Evolutionary conservation across 2,329 filamentous ascomycete species (phyloP).

Genomic region (Sclerotinia minor): DNA sequence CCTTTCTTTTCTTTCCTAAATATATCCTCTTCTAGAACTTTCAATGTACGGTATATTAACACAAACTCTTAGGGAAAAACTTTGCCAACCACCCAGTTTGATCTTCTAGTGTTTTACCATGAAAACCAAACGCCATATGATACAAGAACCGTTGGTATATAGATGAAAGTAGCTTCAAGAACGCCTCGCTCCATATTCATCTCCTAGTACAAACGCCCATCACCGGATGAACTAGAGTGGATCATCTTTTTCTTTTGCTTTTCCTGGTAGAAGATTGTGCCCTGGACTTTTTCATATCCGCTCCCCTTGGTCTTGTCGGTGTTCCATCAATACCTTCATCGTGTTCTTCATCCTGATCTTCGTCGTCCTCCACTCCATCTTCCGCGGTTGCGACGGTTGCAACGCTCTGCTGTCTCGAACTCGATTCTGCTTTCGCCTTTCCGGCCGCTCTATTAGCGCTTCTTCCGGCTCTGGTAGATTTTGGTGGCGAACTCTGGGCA

Average conservation of each 20-base stretch:
- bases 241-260: constrained; percentile 39
- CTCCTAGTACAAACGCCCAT: neutral
- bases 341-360: constrained; percentile 42
- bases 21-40: neutral
- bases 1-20: neutral
- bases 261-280: constrained; percentile 32
- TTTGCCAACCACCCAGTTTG: neutral
- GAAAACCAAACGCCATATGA: constrained; percentile 4
- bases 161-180: neutral
- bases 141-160: constrained; percentile 5
- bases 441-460: constrained; percentile 47
- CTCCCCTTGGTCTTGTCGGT: constrained; percentile 36
- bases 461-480: constrained; percentile 42
- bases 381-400: constrained; percentile 41
- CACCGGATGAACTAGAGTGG: neutral
- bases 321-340: constrained; percentile 43
- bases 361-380: constrained; percentile 43
- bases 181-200: constrained; percentile 12
- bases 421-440: constrained; percentile 45
- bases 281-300: constrained; percentile 32
- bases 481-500: constrained; percentile 45
- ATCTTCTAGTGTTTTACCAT: neutral
- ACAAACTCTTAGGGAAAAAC: neutral
- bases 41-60: neutral
- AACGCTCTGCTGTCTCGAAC: constrained; percentile 41